Conservation (phyloP, 2,329 filamentous ascomycete genomes). For the Botrytis fabae region DNA sequence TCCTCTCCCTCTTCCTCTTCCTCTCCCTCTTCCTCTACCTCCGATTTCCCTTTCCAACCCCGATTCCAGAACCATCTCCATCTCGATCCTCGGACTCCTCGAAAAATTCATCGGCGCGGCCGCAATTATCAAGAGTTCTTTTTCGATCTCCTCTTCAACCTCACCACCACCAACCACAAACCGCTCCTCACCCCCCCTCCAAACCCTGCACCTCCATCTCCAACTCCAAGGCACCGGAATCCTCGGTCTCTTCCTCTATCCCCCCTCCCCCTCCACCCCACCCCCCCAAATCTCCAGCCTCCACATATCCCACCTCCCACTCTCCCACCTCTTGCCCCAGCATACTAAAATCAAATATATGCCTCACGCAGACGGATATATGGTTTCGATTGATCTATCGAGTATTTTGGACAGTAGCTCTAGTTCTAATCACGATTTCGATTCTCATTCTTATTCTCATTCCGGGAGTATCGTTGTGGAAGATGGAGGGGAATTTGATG, state of each 20-base stretch:
- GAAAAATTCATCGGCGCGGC: neutral
- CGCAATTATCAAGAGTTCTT: neutral
- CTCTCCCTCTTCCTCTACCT: neutral
- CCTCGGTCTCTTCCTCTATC: neutral
- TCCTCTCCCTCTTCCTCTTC: neutral
- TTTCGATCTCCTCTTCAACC: neutral
- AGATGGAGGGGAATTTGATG: neutral
- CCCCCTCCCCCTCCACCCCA: accelerated
- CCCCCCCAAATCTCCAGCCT: no score
- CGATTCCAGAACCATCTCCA: accelerated
- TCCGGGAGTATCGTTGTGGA: no score
- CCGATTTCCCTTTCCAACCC: neutral
- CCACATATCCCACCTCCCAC: neutral
- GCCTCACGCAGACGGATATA: neutral
- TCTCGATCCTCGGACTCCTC: neutral
- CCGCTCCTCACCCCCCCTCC: neutral
- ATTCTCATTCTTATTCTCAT: neutral
- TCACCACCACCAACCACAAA: neutral
- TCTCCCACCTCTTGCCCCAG: neutral
- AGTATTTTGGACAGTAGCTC: neutral
- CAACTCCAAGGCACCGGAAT: neutral
- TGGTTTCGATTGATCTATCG: neutral
- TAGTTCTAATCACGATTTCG: neutral
- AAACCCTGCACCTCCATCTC: neutral
- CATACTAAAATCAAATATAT: neutral